Percentiles rank a stretch among this genome's conserved stretches.
phyloP scores from a whole-genome alignment of 306 rosid species.

The Spatholobus suberectus region DNA sequence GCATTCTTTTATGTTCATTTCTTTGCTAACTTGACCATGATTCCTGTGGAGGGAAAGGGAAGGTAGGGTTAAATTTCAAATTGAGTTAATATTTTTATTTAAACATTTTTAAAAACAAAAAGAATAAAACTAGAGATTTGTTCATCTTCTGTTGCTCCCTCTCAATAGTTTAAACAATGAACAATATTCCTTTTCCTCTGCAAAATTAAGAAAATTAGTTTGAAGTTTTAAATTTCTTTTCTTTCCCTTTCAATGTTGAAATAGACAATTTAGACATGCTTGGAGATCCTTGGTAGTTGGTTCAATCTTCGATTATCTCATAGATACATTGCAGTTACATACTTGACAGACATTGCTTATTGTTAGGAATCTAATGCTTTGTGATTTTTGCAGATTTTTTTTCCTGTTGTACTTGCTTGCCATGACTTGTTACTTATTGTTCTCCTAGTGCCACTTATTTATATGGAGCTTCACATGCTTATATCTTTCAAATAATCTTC shows the following conservation, averaged over 20 bases:
- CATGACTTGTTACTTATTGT: not conserved
- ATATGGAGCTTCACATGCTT: not conserved
- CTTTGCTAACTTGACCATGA: not conserved
- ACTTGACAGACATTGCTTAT: not conserved
- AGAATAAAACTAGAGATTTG: not conserved
- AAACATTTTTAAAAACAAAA: not conserved
- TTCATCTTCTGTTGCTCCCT: not conserved
- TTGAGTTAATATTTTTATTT: not conserved
- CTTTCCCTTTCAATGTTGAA: not conserved
- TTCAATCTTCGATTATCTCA: not conserved
- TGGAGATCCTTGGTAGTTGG: not conserved
- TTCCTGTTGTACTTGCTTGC: conserved; percentile 21
- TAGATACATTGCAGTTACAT: not conserved
- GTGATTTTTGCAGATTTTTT: not conserved
- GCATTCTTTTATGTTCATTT: conserved; percentile 2
- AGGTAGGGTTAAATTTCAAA: not conserved
- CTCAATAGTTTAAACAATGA: not conserved
- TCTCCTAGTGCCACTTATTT: conserved; percentile 2
- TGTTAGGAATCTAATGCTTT: not conserved
- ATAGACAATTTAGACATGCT: not conserved
- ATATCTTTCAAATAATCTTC: conserved; percentile 22
- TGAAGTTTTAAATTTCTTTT: not conserved
- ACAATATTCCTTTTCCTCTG: not conserved
- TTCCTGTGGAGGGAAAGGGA: not conserved
- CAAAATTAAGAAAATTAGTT: not conserved